These are phyloP conservation scores for Cladosporium sp. DNA, from an alignment of 2,329 filamentous ascomycete species.

Conservation along the genomic window DNA sequence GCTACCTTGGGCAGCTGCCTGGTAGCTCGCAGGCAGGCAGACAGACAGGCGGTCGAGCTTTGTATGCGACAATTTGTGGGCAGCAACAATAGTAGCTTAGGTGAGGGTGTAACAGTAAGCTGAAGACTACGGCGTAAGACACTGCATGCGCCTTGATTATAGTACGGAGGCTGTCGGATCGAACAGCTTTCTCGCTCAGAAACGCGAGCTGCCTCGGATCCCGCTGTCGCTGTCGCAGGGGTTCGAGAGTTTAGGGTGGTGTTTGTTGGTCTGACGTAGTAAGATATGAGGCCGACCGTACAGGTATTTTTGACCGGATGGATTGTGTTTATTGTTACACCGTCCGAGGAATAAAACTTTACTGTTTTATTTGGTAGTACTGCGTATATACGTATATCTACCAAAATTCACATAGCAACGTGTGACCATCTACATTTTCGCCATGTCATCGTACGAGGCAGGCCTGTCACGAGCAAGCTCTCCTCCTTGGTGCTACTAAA, in stretches of 20 bases:
- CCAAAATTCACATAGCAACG: not conserved
- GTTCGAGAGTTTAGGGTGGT: not conserved
- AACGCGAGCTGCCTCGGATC: not conserved
- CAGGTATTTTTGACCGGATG: not conserved
- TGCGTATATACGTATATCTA: not conserved
- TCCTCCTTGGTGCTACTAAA: constrained; percentile 2
- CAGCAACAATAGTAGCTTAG: not conserved
- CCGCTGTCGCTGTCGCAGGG: not conserved
- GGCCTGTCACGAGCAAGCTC: not conserved
- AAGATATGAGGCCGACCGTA: not conserved
- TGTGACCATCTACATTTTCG: not conserved
- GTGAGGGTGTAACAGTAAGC: not conserved
- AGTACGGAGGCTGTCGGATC: not conserved
- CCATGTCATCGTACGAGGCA: not conserved
- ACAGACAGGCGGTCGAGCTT: not conserved
- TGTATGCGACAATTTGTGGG: not conserved
- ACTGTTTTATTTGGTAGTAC: not conserved
- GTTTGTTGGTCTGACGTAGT: not conserved
- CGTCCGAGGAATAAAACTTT: not conserved
- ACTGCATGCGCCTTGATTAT: not conserved
- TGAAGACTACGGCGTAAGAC: not conserved
- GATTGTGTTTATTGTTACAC: not conserved
- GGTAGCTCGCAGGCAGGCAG: not conserved
- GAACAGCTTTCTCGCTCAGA: not conserved
- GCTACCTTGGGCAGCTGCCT: constrained; percentile 7